A percentile compares a stretch with the other conserved stretches of the same genome.
Evolutionary conservation across 75 land plant species (phyloP).

Genomic region (Adiantum capillusveneris): DNA sequence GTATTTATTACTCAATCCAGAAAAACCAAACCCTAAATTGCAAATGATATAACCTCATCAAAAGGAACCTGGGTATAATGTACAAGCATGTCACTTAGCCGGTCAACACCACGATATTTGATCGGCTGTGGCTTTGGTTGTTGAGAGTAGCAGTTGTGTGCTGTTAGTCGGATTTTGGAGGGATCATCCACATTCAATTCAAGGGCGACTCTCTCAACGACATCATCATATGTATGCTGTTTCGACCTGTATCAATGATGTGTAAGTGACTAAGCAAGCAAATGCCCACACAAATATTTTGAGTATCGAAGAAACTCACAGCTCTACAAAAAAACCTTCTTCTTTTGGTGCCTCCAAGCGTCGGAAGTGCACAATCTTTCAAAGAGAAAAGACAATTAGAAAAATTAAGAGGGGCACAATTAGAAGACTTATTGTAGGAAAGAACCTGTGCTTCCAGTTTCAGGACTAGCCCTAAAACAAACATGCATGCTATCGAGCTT

Average conservation of each 20-base stretch:
- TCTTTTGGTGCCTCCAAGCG: constrained; percentile 91
- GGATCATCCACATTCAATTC: constrained; percentile 87
- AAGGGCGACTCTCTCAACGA: constrained; percentile 85
- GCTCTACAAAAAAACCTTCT: constrained; percentile 85
- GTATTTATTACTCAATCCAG: background rate
- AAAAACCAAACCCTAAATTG: background rate
- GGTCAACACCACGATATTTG: constrained; percentile 83
- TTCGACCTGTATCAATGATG: constrained; percentile 54
- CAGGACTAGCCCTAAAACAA: too few species aligned
- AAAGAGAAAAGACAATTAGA: background rate
- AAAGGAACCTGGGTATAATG: constrained; percentile 90
- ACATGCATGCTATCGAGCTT: too few species aligned
- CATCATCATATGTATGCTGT: constrained; percentile 83
- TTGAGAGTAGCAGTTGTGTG: constrained; percentile 94
- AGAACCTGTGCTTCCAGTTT: too few species aligned
- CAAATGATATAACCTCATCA: constrained; percentile 4
- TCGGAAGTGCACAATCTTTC: constrained; percentile 87
- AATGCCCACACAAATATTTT: background rate
- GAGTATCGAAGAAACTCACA: constrained; percentile 47
- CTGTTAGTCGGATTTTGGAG: constrained; percentile 85
- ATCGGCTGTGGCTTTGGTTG: constrained; percentile 97
- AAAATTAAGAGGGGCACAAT: too few species aligned
- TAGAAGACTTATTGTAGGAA: too few species aligned
- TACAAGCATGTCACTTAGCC: constrained; percentile 81
- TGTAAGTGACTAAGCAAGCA: background rate